Evolutionary conservation across 139 green algal genomes (phyloP).

Genomic region (Haematococcus lacustris): DNA sequence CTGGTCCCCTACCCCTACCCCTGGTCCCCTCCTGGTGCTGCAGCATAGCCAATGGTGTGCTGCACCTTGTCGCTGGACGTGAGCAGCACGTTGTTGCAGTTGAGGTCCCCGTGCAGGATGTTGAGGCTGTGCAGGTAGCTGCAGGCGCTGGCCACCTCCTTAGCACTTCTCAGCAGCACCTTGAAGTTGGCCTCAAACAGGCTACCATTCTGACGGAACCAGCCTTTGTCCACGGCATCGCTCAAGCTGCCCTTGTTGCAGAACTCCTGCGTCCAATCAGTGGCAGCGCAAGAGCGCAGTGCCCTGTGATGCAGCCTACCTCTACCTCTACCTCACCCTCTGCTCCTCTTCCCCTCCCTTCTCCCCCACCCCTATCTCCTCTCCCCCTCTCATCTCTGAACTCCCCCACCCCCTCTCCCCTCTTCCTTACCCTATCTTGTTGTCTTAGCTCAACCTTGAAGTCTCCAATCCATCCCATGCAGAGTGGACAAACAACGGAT

Average conservation of each 20-base stretch:
- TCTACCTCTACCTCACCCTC: too few relatives aligned
- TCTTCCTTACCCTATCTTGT: too few relatives aligned
- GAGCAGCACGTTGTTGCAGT: constrained; percentile 51
- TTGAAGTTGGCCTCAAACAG: constrained; percentile 25
- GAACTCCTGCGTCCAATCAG: constrained; percentile 11
- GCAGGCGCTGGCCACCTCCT: constrained; percentile 49
- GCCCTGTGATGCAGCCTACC: too few relatives aligned
- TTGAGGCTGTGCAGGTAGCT: constrained; percentile 48
- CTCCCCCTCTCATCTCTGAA: too few relatives aligned
- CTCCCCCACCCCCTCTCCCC: too few relatives aligned
- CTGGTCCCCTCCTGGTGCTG: background rate
- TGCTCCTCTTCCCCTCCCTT: too few relatives aligned
- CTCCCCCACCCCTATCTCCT: too few relatives aligned
- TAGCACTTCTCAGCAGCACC: constrained; percentile 12
- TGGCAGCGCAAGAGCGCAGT: too few relatives aligned
- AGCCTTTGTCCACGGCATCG: constrained; percentile 31
- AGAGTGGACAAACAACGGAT: too few relatives aligned
- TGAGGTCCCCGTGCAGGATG: constrained; percentile 65
- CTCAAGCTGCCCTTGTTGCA: constrained; percentile 33
- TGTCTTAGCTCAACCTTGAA: too few relatives aligned
- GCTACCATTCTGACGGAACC: constrained; percentile 23
- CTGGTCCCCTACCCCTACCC: background rate
- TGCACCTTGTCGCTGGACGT: constrained; percentile 8
- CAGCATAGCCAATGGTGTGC: background rate
- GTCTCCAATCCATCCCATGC: too few relatives aligned